A percentile compares a stretch with the other conserved stretches of the same genome.
Evolutionary conservation across 192 early-diverging fungal genomes (phyloP).

Genomic region (Coemansia sp.): DNA sequence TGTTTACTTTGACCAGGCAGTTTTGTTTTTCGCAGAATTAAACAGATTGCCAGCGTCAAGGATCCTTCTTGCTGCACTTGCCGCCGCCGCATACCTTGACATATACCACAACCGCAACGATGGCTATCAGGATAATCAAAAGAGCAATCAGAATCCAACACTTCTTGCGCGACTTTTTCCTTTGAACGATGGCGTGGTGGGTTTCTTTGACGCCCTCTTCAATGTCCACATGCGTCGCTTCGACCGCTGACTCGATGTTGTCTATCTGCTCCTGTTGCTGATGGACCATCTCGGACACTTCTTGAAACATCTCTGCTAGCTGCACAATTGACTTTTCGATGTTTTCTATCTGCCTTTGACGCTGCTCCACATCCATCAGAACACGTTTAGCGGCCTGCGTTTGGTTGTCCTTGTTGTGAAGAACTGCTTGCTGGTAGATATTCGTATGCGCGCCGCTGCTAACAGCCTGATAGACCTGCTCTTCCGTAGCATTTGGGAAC

Average conservation of each 20-base stretch:
- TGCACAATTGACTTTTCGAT: constrained; percentile 28
- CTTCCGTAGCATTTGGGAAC: constrained; percentile 11
- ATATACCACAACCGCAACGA: constrained; percentile 40
- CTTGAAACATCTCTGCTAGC: constrained; percentile 22
- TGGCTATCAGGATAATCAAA: constrained; percentile 47
- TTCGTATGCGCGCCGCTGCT: constrained; percentile 12
- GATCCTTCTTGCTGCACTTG: constrained; percentile 14
- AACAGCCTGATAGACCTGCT: constrained; percentile 17
- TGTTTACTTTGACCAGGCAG: too few relatives aligned
- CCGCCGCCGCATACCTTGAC: too few relatives aligned
- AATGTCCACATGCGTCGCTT: constrained; percentile 12
- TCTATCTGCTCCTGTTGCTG: constrained; percentile 34
- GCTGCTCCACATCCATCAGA: constrained; percentile 17
- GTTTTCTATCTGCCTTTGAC: constrained; percentile 19
- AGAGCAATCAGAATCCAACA: constrained; percentile 37
- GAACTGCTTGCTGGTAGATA: constrained; percentile 18
- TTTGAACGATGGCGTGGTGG: constrained; percentile 24
- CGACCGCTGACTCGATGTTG: constrained; percentile 25
- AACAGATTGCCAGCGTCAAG: too few relatives aligned
- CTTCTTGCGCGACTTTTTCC: constrained; percentile 35
- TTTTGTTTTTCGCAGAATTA: too few relatives aligned
- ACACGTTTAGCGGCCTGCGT: constrained; percentile 15
- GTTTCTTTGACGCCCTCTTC: constrained; percentile 20
- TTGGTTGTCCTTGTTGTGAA: constrained; percentile 2
- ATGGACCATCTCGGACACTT: constrained; percentile 22